Conservation (phyloP, 2,329 filamentous ascomycete species). For the Penicillium sp. region DNA sequence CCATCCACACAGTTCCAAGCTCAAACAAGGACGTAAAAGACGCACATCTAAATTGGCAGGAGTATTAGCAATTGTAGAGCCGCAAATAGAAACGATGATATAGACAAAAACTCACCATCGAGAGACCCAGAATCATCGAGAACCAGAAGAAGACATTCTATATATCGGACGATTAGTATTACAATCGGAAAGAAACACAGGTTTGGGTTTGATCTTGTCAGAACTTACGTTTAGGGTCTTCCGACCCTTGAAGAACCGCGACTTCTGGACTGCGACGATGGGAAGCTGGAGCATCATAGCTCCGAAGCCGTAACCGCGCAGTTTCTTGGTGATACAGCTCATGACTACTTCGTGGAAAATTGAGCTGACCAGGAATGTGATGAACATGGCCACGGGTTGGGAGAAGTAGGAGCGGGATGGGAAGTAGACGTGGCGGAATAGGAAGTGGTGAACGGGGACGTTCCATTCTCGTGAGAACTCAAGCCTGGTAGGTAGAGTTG, state of each 20-base stretch:
- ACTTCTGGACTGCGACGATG: constrained; percentile 89
- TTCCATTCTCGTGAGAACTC: constrained; percentile 98
- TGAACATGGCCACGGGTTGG: constrained; percentile 76
- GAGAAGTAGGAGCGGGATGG: constrained; percentile 79
- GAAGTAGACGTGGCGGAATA: constrained; percentile 91
- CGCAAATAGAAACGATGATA: not conserved
- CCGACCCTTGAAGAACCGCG: constrained; percentile 73
- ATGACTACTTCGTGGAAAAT: constrained; percentile 94
- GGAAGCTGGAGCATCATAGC: constrained; percentile 97
- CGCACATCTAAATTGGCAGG: constrained; percentile 57
- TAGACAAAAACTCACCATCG: constrained; percentile 64
- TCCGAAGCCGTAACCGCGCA: constrained; percentile 90
- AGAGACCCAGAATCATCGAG: constrained; percentile 86
- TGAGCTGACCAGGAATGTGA: constrained; percentile 90
- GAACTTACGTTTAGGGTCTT: constrained; percentile 72
- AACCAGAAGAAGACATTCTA: constrained; percentile 86
- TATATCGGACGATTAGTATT: not conserved
- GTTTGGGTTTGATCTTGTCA: not conserved
- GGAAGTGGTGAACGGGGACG: constrained; percentile 94
- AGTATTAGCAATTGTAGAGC: not conserved
- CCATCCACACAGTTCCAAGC: not conserved
- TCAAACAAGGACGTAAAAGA: constrained; percentile 62
- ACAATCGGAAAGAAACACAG: not conserved
- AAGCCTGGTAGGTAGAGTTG: constrained; percentile 62
- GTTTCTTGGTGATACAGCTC: constrained; percentile 97